Conservation (phyloP, 345 rosid species). For the Turnera subulata region DNA sequence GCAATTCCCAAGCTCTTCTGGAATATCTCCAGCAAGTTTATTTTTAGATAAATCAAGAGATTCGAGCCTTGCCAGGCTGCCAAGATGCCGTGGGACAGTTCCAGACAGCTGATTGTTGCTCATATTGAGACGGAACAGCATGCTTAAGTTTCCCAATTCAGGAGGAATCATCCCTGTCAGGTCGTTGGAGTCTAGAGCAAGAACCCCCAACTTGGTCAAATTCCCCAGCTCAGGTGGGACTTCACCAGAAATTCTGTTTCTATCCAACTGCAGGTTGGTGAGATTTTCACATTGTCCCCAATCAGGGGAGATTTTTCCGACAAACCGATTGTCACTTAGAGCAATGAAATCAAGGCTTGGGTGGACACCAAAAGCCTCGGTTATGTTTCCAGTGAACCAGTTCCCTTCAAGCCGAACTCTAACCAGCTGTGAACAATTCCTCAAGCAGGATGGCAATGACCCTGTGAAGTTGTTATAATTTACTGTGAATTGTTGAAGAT, state of each 20-base stretch:
- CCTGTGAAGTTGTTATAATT: slow-evolving; percentile 53
- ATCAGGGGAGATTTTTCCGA: slow-evolving; percentile 42
- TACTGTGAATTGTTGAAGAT: slow-evolving; percentile 31
- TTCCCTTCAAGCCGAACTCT: slow-evolving; percentile 49
- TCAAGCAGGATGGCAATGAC: slow-evolving; percentile 53
- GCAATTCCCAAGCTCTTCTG: slow-evolving; percentile 35
- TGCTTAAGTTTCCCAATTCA: slow-evolving; percentile 42
- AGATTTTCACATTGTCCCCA: slow-evolving; percentile 67
- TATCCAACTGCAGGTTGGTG: slow-evolving; percentile 44
- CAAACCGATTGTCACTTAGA: slow-evolving; percentile 45
- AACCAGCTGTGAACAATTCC: slow-evolving; percentile 29
- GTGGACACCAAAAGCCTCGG: slow-evolving; percentile 48
- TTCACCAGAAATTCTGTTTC: slow-evolving; percentile 48
- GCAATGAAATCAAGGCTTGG: slow-evolving; percentile 33
- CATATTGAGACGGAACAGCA: slow-evolving; percentile 39
- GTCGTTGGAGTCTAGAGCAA: slow-evolving; percentile 44
- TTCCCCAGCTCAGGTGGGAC: slow-evolving; percentile 55
- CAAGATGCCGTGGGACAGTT: slow-evolving; percentile 35
- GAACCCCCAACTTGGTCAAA: slow-evolving; percentile 29
- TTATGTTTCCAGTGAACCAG: slow-evolving; percentile 51
- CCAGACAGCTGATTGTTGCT: slow-evolving; percentile 50
- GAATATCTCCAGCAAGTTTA: slow-evolving; percentile 36
- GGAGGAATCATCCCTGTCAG: slow-evolving; percentile 45
- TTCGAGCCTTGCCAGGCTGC: slow-evolving; percentile 26
- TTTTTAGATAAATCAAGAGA: slow-evolving; percentile 50